A percentile compares a stretch with the other conserved stretches of the same genome.
These are phyloP conservation scores for Cicer judaicum DNA, from an alignment of 306 rosid genomes.

Conservation along the genomic window DNA sequence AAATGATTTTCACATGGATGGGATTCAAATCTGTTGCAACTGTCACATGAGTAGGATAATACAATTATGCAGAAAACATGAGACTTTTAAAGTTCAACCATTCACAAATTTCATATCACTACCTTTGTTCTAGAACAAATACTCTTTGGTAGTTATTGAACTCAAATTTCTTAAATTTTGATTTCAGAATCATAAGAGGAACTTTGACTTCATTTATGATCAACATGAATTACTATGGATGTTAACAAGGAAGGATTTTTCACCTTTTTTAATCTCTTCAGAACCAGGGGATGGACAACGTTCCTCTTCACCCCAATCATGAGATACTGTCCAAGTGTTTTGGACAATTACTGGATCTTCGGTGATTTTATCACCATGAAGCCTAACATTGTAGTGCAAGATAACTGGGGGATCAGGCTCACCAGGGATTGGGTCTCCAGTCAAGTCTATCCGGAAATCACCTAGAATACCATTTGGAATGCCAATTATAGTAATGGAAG, in stretches of 20 bases:
- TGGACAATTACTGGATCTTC: conserved; percentile 98
- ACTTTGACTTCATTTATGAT: conserved; percentile 20
- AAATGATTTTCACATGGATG: conserved; percentile 10
- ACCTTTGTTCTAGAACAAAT: conserved; percentile 15
- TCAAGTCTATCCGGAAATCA: conserved; percentile 79
- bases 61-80: conserved; percentile 18
- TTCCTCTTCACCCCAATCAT: conserved; percentile 97
- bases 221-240: conserved; percentile 27
- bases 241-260: conserved; percentile 17
- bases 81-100: background rate
- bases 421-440: conserved; percentile 96
- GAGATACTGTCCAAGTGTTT: conserved; percentile 93
- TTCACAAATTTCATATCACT: conserved; percentile 9
- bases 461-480: conserved; percentile 93
- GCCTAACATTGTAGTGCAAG: conserved; percentile 96
- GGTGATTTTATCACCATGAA: conserved; percentile 91
- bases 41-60: conserved; percentile 12
- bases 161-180: conserved; percentile 22
- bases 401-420: conserved; percentile 93
- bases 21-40: conserved; percentile 34
- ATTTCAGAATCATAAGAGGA: conserved; percentile 36
- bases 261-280: conserved; percentile 79
- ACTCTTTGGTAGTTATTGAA: conserved; percentile 4
- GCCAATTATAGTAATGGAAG: conserved; percentile 85
- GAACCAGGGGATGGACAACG: conserved; percentile 91